Conservation (phyloP, 1,284 basidiomycete species). For the Cryptococcus jaspeensis region DNA sequence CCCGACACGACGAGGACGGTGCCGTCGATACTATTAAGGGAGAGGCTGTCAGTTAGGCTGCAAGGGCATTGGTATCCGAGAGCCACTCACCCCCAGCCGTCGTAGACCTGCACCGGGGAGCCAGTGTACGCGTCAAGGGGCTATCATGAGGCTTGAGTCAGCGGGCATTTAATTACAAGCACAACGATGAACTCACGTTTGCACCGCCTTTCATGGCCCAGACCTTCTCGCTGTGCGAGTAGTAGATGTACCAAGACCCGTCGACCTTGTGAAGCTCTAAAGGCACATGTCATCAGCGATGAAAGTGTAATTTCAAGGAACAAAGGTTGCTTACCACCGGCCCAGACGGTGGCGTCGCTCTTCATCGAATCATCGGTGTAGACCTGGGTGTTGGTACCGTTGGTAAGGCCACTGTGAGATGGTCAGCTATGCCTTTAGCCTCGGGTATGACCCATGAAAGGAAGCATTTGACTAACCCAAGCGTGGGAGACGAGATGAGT, state of each 20-base stretch:
- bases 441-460: background rate
- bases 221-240: conserved; percentile 6
- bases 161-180: too few species aligned
- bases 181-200: conserved; percentile 10
- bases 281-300: background rate
- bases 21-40: conserved; percentile 22
- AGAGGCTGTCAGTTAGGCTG: background rate
- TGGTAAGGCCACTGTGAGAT: conserved; percentile 11
- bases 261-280: conserved; percentile 24
- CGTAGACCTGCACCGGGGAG: conserved; percentile 10
- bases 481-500: conserved; percentile 15
- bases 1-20: conserved; percentile 11
- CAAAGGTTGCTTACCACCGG: conserved; percentile 17
- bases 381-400: conserved; percentile 4
- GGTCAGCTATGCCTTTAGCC: background rate
- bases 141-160: background rate
- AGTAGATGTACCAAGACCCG: conserved; percentile 25
- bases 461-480: conserved; percentile 19
- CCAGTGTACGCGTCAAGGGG: conserved; percentile 8
- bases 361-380: conserved; percentile 8
- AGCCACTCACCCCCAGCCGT: conserved; percentile 6
- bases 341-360: conserved; percentile 13
- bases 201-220: conserved; percentile 17
- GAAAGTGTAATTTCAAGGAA: background rate
- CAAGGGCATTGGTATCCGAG: too few species aligned